Base-by-base conservation (phyloP, 148 eudicot genomes). In the Rhododendron henanense region DNA sequence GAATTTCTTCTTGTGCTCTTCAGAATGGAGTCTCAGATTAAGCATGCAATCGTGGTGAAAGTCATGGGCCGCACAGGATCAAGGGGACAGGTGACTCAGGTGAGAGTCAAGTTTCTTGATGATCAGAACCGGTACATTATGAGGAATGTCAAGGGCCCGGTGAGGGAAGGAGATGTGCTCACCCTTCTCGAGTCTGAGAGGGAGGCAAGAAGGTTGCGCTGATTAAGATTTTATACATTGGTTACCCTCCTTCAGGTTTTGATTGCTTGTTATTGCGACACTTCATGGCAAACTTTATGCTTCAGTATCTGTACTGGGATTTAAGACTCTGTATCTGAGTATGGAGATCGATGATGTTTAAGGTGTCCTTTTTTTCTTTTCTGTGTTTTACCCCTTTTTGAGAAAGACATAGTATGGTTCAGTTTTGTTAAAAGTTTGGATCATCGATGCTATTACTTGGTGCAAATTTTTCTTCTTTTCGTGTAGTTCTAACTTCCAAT, bases 81-180 rank as follows among this genome's bases (percentile, higher is more conserved):
- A 1, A 83, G 89, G 69, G 91, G 90, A 28, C 88, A 89, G 63
- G 90, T 89, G 84, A 87, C 91, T 50, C 91, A 89, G 85, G 91
- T 89, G 48, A 79, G 91, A 61, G 89, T 89, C 55, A 89, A 83
- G 88, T 89, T 89, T 67, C 31, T 83, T 37, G 91, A 89, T 81
- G 91, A 89, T 76, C 88, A 85, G 78, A 87, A 87, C 85, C 88
- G 91, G 4, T 85, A 76, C 74, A 89, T 89, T 83, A 89, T 89
- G 91, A 89, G 91, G 84, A 89, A 89, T 25, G 91, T 89, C n/a
- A 89, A 89, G 86, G 91, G 91, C 57, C 91, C 91, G 0, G 89
- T 89, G 16, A 89, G 89, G 83, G 91, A 89, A 81, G 91, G 89
- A 2, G 91, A 89, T 37, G 51, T 86, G 55, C 90, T 89, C 37